A percentile compares a stretch with the other conserved stretches of the same genome.
phyloP scores from a whole-genome alignment of 495 filamentous ascomycete species.

The Aspergillus taichungensis region DNA sequence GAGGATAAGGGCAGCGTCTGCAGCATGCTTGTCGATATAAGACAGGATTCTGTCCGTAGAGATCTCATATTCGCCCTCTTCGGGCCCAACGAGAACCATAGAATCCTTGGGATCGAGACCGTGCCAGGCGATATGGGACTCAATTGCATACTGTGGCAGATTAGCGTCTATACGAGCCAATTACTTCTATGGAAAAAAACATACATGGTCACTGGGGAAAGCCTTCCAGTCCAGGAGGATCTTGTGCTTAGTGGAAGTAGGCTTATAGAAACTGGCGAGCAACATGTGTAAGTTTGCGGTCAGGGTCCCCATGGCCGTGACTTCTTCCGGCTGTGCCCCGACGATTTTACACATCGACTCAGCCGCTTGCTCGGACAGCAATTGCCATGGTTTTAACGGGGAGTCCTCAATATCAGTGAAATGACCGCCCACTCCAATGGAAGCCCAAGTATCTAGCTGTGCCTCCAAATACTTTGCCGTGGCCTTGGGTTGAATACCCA shows the following conservation, averaged over 20 bases:
- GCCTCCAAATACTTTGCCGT: slow-evolving; percentile 62
- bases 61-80: slow-evolving; percentile 40
- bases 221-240: slow-evolving; percentile 91
- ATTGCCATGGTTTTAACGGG: slow-evolving; percentile 67
- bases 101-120: slow-evolving; percentile 54
- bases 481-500: slow-evolving; percentile 79
- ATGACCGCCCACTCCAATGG: slow-evolving; percentile 84
- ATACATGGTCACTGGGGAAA: slow-evolving; percentile 86
- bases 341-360: slow-evolving; percentile 72
- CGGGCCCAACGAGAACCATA: slow-evolving; percentile 69
- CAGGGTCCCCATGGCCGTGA: slow-evolving; percentile 87
- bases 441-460: slow-evolving; percentile 81
- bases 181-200: slow-evolving; percentile 4
- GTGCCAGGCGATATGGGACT: slow-evolving; percentile 81
- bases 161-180: not conserved
- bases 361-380: slow-evolving; percentile 64
- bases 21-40: slow-evolving; percentile 65
- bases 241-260: slow-evolving; percentile 64
- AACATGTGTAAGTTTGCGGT: slow-evolving; percentile 87
- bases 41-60: slow-evolving; percentile 66
- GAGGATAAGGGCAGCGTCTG: slow-evolving; percentile 67
- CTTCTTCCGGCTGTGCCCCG: slow-evolving; percentile 66
- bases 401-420: slow-evolving; percentile 72
- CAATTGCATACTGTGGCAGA: slow-evolving; percentile 66
- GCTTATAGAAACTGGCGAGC: slow-evolving; percentile 84